Percentiles rank a stretch among this genome's conserved stretches.
phyloP scores from a whole-genome alignment of 2,329 filamentous ascomycete species.

The Paraconiothyrium brasiliense region DNA sequence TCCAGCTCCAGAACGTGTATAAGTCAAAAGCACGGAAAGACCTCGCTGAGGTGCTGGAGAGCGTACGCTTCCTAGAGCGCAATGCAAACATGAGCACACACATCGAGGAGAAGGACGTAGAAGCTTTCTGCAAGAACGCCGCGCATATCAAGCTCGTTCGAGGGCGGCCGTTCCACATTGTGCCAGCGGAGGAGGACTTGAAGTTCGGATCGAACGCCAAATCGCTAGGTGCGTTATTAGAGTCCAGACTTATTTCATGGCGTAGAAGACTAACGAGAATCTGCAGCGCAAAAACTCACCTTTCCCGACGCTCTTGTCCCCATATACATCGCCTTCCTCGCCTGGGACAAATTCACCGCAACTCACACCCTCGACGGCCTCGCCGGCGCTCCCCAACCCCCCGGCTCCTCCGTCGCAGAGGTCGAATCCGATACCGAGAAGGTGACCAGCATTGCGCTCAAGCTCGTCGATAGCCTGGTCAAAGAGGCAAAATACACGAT shows the following conservation, averaged over 20 bases:
- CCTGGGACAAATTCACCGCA: constrained; percentile 58
- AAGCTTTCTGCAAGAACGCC: constrained; percentile 94
- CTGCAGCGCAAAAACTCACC: constrained; percentile 50
- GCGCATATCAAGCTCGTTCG: constrained; percentile 90
- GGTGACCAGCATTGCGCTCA: constrained; percentile 55
- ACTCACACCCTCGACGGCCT: constrained; percentile 51
- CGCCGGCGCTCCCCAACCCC: constrained; percentile 45
- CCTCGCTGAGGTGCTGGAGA: constrained; percentile 74
- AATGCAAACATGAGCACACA: constrained; percentile 56
- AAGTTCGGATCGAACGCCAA: constrained; percentile 61
- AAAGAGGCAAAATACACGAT: constrained; percentile 52
- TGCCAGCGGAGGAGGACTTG: constrained; percentile 53
- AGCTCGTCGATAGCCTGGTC: constrained; percentile 53
- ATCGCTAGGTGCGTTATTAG: constrained; percentile 59
- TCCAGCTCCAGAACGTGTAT: constrained; percentile 91
- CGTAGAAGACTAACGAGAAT: constrained; percentile 16
- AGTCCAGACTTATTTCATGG: not conserved
- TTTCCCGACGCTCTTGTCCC: constrained; percentile 57
- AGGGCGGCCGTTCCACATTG: constrained; percentile 63
- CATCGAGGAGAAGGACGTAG: constrained; percentile 78
- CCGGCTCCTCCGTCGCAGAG: constrained; percentile 47
- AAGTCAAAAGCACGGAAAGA: constrained; percentile 86
- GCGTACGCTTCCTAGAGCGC: constrained; percentile 66
- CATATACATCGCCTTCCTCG: constrained; percentile 61
- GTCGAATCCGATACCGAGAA: constrained; percentile 49